Conservation (phyloP, 768 basidiomycete genomes). For the Tricholomella constricta region DNA sequence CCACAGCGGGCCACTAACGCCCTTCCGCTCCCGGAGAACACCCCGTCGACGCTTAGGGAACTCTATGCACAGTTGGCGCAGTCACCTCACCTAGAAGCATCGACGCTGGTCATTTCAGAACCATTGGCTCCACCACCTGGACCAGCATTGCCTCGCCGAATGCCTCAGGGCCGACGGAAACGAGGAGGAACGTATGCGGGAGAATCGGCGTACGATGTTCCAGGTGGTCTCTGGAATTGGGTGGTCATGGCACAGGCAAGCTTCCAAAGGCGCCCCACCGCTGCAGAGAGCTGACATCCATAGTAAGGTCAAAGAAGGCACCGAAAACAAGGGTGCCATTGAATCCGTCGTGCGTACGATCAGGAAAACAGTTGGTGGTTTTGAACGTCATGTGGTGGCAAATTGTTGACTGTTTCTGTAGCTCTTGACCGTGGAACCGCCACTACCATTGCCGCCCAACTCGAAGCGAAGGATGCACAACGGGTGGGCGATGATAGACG, state of each 20-base stretch:
- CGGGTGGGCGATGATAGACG: conserved; percentile 86
- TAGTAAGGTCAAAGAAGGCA: conserved; percentile 77
- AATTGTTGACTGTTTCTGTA: conserved; percentile 25
- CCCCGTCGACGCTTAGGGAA: conserved; percentile 52
- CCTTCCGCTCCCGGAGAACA: conserved; percentile 50
- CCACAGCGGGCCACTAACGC: conserved; percentile 20
- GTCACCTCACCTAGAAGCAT: conserved; percentile 72
- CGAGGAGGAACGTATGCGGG: conserved; percentile 70
- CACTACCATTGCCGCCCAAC: conserved; percentile 63
- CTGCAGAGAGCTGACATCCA: conserved; percentile 5
- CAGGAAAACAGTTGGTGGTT: conserved; percentile 63
- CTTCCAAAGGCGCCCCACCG: background rate
- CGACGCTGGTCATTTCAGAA: conserved; percentile 53
- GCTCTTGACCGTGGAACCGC: conserved; percentile 61
- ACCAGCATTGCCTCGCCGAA: conserved; percentile 57
- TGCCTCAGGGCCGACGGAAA: conserved; percentile 62
- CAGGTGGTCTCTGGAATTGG: conserved; percentile 76
- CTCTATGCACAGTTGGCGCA: conserved; percentile 58
- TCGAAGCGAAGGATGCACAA: conserved; percentile 59
- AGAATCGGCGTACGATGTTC: conserved; percentile 54
- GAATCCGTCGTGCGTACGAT: conserved; percentile 72
- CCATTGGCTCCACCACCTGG: conserved; percentile 54
- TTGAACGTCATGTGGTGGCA: background rate
- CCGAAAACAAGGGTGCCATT: conserved; percentile 76
- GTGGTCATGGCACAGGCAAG: conserved; percentile 69